phyloP scores from a whole-genome alignment of 2,329 filamentous ascomycete genomes.

The Microcera coccophila region DNA sequence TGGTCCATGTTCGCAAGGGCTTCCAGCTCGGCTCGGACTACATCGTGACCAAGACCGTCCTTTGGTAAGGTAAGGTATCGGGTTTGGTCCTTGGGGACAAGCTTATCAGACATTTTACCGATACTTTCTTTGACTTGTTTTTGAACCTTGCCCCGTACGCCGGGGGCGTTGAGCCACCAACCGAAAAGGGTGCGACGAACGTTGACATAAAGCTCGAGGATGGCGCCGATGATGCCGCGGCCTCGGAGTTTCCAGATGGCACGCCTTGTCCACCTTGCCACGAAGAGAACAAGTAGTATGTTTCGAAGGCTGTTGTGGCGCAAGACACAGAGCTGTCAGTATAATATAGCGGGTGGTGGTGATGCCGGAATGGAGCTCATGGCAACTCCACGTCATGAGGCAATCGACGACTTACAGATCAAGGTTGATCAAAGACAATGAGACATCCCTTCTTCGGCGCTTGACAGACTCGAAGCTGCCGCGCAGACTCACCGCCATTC shows the following conservation, averaged over 20 bases:
- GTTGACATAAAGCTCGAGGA: conserved; percentile 69
- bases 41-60: conserved; percentile 77
- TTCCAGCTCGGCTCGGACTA: conserved; percentile 74
- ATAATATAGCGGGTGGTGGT: background rate
- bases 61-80: conserved; percentile 75
- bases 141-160: conserved; percentile 80
- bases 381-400: background rate
- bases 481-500: conserved; percentile 67
- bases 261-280: conserved; percentile 77
- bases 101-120: conserved; percentile 75
- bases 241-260: conserved; percentile 81
- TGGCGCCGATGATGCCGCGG: conserved; percentile 77
- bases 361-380: background rate
- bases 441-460: conserved; percentile 51
- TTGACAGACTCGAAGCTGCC: conserved; percentile 62
- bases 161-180: conserved; percentile 79
- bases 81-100: conserved; percentile 69
- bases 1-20: conserved; percentile 83
- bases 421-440: conserved; percentile 59
- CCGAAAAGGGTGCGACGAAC: conserved; percentile 73
- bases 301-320: conserved; percentile 66
- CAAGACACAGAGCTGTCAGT: conserved; percentile 1
- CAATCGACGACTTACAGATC: conserved; percentile 57
- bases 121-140: conserved; percentile 79
- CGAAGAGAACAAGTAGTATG: conserved; percentile 81